These are phyloP conservation scores for Uronychia binucleata DNA, from an alignment of 73 alveolate species.

Conservation along the genomic window DNA sequence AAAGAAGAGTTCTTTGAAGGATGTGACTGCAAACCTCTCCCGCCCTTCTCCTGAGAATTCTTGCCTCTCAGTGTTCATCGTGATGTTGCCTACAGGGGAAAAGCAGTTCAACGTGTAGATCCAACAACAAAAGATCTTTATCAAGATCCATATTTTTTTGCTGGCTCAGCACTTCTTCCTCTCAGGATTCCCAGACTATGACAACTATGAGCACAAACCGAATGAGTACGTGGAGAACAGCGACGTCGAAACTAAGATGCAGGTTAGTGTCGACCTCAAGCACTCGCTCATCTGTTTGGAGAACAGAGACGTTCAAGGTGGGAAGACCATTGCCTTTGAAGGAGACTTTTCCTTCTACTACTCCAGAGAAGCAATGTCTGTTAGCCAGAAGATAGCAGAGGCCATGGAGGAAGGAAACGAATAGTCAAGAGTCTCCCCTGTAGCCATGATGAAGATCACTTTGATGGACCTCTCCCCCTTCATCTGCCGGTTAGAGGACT, in stretches of 20 bases:
- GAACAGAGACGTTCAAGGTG: slow-evolving; percentile 14
- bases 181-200: slow-evolving; percentile 50
- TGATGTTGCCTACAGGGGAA: slow-evolving; percentile 54
- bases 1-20: not conserved
- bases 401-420: too few relatives aligned
- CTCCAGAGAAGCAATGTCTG: slow-evolving; percentile 22
- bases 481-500: slow-evolving; percentile 48
- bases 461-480: slow-evolving; percentile 48
- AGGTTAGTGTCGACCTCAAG: not conserved
- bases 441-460: slow-evolving; percentile 25
- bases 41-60: not conserved
- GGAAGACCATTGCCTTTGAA: slow-evolving; percentile 43
- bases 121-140: slow-evolving; percentile 44
- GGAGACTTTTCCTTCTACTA: slow-evolving; percentile 36
- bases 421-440: too few relatives aligned
- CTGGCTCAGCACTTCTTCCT: slow-evolving; percentile 45
- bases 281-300: slow-evolving; percentile 17
- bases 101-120: slow-evolving; percentile 39
- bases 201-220: slow-evolving; percentile 17
- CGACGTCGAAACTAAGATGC: slow-evolving; percentile 2
- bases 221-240: slow-evolving; percentile 17
- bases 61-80: slow-evolving; percentile 15
- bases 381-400: slow-evolving; percentile 24
- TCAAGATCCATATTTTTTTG: slow-evolving; percentile 49
- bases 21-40: too few relatives aligned